Evolutionary conservation across 768 basidiomycete species (phyloP).

Genomic region (Boletellus ananiceps): DNA sequence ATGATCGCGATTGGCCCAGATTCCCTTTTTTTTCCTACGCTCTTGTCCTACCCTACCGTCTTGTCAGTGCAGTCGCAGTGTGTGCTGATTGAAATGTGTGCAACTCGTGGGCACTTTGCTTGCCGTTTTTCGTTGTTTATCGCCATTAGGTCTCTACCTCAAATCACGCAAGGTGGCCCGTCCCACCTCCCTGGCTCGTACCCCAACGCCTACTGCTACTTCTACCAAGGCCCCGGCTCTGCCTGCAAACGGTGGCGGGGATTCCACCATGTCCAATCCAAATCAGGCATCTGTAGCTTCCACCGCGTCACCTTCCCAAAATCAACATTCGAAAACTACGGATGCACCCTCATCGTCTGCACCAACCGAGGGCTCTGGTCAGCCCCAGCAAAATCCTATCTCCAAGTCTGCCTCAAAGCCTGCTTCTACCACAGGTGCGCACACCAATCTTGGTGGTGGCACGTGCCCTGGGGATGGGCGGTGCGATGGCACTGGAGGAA

Average conservation of each 20-base stretch:
- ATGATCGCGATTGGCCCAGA: constrained; percentile 33
- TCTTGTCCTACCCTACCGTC: constrained; percentile 31
- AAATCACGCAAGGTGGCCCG: constrained; percentile 77
- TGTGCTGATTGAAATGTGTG: constrained; percentile 39
- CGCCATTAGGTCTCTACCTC: constrained; percentile 70
- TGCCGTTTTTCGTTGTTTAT: constrained; percentile 32
- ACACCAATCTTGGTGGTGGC: constrained; percentile 37
- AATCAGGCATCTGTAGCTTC: constrained; percentile 34
- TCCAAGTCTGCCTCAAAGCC: constrained; percentile 27
- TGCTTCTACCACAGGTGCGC: constrained; percentile 30
- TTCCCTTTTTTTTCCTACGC: constrained; percentile 27
- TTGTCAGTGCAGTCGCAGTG: constrained; percentile 33
- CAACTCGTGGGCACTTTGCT: constrained; percentile 35
- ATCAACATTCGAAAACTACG: constrained; percentile 30
- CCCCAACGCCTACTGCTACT: constrained; percentile 33
- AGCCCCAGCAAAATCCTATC: constrained; percentile 24
- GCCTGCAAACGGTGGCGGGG: constrained; percentile 31
- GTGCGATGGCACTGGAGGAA: constrained; percentile 96
- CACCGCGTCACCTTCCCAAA: constrained; percentile 24
- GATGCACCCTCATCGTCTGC: constrained; percentile 25
- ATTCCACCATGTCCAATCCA: constrained; percentile 35
- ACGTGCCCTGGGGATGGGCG: constrained; percentile 99
- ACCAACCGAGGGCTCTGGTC: constrained; percentile 24
- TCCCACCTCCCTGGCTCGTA: constrained; percentile 52
- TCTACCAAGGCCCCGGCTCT: constrained; percentile 30